Evolutionary conservation across 306 rosid genomes (phyloP), one percentile per base, ranked within the genome.

Genomic region (Citrullus amarus): DNA sequence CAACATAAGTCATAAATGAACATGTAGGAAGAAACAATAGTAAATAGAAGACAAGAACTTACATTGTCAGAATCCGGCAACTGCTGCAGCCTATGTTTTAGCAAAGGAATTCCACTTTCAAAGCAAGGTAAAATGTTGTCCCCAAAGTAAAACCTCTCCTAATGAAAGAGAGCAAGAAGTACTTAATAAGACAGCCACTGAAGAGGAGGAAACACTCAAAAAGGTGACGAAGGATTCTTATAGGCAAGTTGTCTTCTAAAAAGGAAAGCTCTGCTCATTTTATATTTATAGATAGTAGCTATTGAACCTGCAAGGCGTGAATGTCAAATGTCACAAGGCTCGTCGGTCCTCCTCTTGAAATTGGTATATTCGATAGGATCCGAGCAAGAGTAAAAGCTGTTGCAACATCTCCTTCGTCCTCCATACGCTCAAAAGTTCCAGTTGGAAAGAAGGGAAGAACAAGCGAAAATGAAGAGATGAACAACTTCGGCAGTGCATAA

Each of bases 91-190:
- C 97, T 92, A 86, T 83, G 86, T 86, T 85, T 88, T 61, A 95
- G 96, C 90, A 95, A 83, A 25, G 97, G 97, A 81, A 95, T 95
- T 70, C 97, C 99, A 76, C 97, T 95, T 84, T 95, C 99, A 85
- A 95, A 95, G 88, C 97, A 95, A 13, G 99, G 99, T 77, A 92
- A 85, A 59, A 95, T 90, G 84, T 88, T 95, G 86, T 95, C 99
- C 44, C 99, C 99, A 75, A 95, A 95, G 90, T 92, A 95, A 90
- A 95, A 95, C 46, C 99, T 87, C 90, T 95, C 97, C 99, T 92
- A 84, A 87, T 50, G 48, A 70, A 59, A 62, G 59, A 81, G 70
- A 63, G 62, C 65, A 83, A 34, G 78, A 78, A 61, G 18, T 68
- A 72, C 39, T 67, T 7, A 8, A 78, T 78, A 66, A 82, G 74